Evolutionary conservation across 345 rosid genomes (phyloP), one percentile per base, ranked within the genome.

Genomic region (Theobroma cacao): DNA sequence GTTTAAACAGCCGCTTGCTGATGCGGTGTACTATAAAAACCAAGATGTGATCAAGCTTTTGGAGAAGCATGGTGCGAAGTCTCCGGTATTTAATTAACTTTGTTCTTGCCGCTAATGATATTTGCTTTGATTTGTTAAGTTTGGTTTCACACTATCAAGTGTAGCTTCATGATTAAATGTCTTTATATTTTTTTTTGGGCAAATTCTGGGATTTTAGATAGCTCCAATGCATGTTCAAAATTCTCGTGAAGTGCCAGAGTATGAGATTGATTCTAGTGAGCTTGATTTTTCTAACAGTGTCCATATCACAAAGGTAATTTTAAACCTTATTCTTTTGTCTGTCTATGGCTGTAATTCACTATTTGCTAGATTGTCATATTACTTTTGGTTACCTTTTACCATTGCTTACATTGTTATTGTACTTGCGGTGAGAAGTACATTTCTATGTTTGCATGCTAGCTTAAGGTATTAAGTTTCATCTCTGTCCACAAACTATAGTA

Each of bases 141-240:
- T 59, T 75, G 33, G 3, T 47, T 69, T 48, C 52, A 72, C 14
- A 33, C n/a, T 30, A 50, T 71, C 5, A 31, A 70, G 43, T 52
- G 45, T 52, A 34, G 62, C 6, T 33, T 72, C 62, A 48, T 31
- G 22, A 17, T 47, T 10, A 70, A 30, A 70, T n/a, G 56, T 31
- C 17, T 48, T 18, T 47, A 12, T 9, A 41, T 34, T 48, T 41
- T 24, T 72, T 64, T 36, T n/a, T n/a, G n/a, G 28, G 30, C 31
- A 18, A 14, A n/a, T 6, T 63, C 41, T 72, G 28, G 56, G 18
- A 47, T 50, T 79, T 64, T 80, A 93, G 96, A 76, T 87, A 85
- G 93, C 94, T 68, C 98, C 96, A 28, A 91, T 93, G 98, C 94
- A 87, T 72, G 94, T 90, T 22, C 80, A 83, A 59, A 86, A 87